phyloP scores from a whole-genome alignment of 371 early-diverging fungal species.

The Syncephalastrum monosporum region DNA sequence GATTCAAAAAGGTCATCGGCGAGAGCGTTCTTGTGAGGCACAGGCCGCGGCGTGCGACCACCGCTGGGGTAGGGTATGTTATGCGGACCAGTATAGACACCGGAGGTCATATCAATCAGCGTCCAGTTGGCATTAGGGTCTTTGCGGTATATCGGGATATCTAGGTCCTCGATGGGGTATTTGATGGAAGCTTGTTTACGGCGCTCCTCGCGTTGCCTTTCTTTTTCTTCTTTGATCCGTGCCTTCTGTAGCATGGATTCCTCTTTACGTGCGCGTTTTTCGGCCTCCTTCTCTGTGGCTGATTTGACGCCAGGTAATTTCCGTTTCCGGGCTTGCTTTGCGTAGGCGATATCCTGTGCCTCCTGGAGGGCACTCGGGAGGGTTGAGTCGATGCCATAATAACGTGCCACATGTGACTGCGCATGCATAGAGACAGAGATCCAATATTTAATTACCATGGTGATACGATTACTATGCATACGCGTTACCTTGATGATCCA shows the following conservation, averaged over 20 bases:
- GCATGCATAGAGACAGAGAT: too few relatives aligned
- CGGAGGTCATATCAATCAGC: constrained; percentile 41
- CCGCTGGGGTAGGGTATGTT: constrained; percentile 44
- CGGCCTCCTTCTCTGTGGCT: constrained; percentile 32
- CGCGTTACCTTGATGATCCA: constrained; percentile 64
- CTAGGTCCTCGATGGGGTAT: constrained; percentile 65
- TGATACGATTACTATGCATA: background rate
- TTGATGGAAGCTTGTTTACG: constrained; percentile 49
- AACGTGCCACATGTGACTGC: constrained; percentile 44
- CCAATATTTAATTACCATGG: too few relatives aligned
- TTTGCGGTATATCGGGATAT: constrained; percentile 52
- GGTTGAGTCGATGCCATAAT: constrained; percentile 47
- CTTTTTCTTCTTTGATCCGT: constrained; percentile 40
- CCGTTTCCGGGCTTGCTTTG: constrained; percentile 30
- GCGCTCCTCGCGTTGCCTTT: constrained; percentile 28
- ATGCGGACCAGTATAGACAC: constrained; percentile 13
- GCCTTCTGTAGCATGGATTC: constrained; percentile 34
- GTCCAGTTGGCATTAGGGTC: constrained; percentile 46
- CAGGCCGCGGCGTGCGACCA: constrained; percentile 36
- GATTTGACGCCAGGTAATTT: constrained; percentile 21
- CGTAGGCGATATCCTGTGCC: constrained; percentile 38
- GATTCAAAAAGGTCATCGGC: constrained; percentile 33
- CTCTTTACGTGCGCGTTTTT: constrained; percentile 47
- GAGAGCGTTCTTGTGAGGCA: constrained; percentile 21
- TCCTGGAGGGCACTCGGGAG: constrained; percentile 49